Percentiles rank a stretch among this genome's conserved stretches.
These are phyloP conservation scores for Myriosclerotinia scirpicola DNA, from an alignment of 2,329 filamentous ascomycete species.

Conservation along the genomic window DNA sequence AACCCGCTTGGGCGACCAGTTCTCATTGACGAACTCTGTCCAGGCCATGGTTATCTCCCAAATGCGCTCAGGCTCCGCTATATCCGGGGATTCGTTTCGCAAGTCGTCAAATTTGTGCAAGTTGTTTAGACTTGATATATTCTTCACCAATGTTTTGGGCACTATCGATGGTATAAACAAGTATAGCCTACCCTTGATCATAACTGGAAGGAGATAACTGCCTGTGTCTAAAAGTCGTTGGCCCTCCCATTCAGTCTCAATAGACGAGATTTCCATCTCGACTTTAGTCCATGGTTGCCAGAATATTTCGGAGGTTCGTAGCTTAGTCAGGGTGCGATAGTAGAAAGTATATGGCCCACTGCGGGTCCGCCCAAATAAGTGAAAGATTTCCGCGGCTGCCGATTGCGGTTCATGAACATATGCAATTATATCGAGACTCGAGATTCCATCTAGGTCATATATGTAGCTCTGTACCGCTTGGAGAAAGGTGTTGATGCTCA, in stretches of 20 bases:
- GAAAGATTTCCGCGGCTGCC: neutral
- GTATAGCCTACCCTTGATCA: neutral
- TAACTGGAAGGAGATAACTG: neutral
- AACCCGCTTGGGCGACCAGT: neutral
- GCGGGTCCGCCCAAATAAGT: neutral
- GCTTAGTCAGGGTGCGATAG: neutral
- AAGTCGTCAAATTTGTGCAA: neutral
- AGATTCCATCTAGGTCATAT: neutral
- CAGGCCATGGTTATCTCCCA: conserved; percentile 7
- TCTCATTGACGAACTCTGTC: conserved; percentile 33
- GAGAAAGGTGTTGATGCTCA: neutral
- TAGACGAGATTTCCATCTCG: neutral
- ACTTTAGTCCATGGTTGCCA: conserved; percentile 9
- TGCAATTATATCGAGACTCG: neutral
- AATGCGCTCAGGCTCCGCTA: neutral
- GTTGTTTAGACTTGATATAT: neutral
- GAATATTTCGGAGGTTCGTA: neutral
- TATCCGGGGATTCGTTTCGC: neutral
- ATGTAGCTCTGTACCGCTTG: neutral
- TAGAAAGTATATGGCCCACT: neutral
- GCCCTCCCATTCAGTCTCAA: conserved; percentile 6
- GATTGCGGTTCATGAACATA: conserved; percentile 5
- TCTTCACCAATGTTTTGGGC: neutral
- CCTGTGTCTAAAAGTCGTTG: neutral
- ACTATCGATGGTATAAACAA: neutral